Evolutionary conservation across 2,329 filamentous ascomycete genomes (phyloP).

Genomic region (Didymella segeticola): DNA sequence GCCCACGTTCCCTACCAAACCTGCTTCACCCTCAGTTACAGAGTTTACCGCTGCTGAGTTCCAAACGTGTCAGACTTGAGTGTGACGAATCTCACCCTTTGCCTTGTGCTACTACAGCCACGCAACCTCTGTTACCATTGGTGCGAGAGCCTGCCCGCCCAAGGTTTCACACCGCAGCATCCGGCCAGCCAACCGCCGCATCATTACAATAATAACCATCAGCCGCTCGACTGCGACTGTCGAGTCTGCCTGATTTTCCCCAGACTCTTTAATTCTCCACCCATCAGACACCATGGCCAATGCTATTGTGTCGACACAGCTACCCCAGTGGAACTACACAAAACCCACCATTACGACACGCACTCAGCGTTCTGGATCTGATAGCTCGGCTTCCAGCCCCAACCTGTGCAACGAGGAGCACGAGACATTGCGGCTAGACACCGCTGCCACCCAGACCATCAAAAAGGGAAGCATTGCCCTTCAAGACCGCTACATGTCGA

Average conservation of each 20-base stretch:
- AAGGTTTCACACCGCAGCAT: constrained; percentile 37
- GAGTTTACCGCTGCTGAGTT: constrained; percentile 17
- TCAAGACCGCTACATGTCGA: constrained; percentile 49
- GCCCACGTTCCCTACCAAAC: constrained; percentile 14
- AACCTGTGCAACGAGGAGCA: constrained; percentile 44
- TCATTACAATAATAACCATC: constrained; percentile 25
- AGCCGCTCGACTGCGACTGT: no score
- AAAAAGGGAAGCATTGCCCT: constrained; percentile 36
- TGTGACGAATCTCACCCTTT: constrained; percentile 33
- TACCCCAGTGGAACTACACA: constrained; percentile 48
- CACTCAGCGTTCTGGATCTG: constrained; percentile 36
- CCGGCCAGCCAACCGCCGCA: constrained; percentile 20
- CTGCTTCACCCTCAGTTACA: constrained; percentile 13
- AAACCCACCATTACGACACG: constrained; percentile 37
- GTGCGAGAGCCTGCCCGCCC: constrained; percentile 37
- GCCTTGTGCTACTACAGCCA: constrained; percentile 25
- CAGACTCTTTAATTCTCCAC: constrained; percentile 10
- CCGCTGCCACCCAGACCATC: constrained; percentile 28
- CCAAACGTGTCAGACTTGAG: constrained; percentile 20
- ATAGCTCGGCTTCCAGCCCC: constrained; percentile 45
- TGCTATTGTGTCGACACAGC: constrained; percentile 41
- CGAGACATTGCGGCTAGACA: constrained; percentile 44
- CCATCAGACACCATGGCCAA: constrained; percentile 39
- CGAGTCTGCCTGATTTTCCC: constrained; percentile 6
- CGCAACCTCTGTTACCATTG: constrained; percentile 36